A percentile compares a stretch with the other conserved stretches of the same genome.
Conservation (phyloP, 805 yeast species). For the Starmerella floricola region DNA sequence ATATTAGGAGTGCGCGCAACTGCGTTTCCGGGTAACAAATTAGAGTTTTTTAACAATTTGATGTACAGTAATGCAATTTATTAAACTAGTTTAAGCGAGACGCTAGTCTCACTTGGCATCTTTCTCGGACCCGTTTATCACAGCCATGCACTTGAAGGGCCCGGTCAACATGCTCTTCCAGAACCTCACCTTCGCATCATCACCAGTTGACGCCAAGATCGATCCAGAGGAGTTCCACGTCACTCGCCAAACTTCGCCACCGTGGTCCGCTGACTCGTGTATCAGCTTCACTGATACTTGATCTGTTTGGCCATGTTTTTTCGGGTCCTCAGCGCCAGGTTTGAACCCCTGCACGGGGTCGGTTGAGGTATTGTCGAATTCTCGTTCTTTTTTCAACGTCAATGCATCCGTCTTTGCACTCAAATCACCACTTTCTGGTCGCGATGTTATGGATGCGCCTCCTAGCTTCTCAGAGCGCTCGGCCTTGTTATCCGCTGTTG, state of each 20-base stretch:
- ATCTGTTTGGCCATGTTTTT: background rate
- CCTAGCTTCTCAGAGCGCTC: slow-evolving; percentile 1
- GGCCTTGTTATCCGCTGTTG: background rate
- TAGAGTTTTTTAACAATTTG: too few species aligned
- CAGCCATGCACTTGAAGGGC: slow-evolving; percentile 85
- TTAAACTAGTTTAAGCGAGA: too few species aligned
- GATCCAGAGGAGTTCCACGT: slow-evolving; percentile 94
- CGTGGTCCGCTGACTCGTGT: slow-evolving; percentile 63
- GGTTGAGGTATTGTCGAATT: too few species aligned
- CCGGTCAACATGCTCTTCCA: slow-evolving; percentile 84
- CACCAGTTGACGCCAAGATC: slow-evolving; percentile 83
- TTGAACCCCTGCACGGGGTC: slow-evolving; percentile 12
- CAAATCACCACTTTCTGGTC: background rate
- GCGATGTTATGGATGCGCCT: slow-evolving; percentile 1
- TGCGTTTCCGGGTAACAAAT: background rate
- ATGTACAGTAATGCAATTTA: too few species aligned
- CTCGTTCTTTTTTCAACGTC: background rate
- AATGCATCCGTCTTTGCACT: background rate
- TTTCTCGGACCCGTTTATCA: slow-evolving; percentile 40
- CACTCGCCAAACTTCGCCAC: slow-evolving; percentile 90
- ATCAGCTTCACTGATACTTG: slow-evolving; percentile 40
- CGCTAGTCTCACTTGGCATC: background rate
- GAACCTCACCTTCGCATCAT: slow-evolving; percentile 79
- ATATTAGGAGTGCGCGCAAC: too few species aligned
- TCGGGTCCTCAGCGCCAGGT: background rate